Conservation (phyloP, 2,329 filamentous ascomycete species). For the Dactylellina leptospora region DNA sequence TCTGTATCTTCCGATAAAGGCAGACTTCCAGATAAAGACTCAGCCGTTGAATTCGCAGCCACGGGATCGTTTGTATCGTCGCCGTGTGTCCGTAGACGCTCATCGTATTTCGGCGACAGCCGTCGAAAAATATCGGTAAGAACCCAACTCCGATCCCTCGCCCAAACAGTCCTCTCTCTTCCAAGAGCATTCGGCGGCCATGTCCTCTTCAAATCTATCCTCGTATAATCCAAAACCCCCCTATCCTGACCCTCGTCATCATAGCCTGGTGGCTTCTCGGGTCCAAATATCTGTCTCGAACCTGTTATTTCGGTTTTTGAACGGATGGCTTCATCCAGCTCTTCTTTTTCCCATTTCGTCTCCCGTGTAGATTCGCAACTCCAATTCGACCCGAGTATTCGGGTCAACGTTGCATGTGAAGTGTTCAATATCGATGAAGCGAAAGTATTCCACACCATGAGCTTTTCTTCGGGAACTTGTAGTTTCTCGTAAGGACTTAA, state of each 20-base stretch:
- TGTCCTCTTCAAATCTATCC: slow-evolving; percentile 56
- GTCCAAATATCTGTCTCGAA: slow-evolving; percentile 32
- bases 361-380: slow-evolving; percentile 52
- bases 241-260: slow-evolving; percentile 16
- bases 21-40: slow-evolving; percentile 28
- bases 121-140: slow-evolving; percentile 48
- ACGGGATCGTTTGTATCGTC: slow-evolving; percentile 6
- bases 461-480: slow-evolving; percentile 41
- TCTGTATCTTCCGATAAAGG: slow-evolving; percentile 29
- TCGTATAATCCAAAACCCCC: slow-evolving; percentile 54
- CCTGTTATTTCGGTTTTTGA: slow-evolving; percentile 42
- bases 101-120: slow-evolving; percentile 18
- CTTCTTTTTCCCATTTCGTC: slow-evolving; percentile 53
- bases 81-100: not conserved
- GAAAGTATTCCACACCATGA: slow-evolving; percentile 53
- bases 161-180: slow-evolving; percentile 56
- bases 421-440: slow-evolving; percentile 26
- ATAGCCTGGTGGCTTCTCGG: slow-evolving; percentile 19
- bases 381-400: slow-evolving; percentile 54
- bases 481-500: slow-evolving; percentile 44
- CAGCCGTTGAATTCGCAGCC: slow-evolving; percentile 41
- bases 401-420: slow-evolving; percentile 48
- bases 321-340: slow-evolving; percentile 54
- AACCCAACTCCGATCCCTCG: slow-evolving; percentile 57
- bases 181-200: slow-evolving; percentile 56